phyloP scores from a whole-genome alignment of 2,329 filamentous ascomycete genomes.

The Aspergillus flavus region DNA sequence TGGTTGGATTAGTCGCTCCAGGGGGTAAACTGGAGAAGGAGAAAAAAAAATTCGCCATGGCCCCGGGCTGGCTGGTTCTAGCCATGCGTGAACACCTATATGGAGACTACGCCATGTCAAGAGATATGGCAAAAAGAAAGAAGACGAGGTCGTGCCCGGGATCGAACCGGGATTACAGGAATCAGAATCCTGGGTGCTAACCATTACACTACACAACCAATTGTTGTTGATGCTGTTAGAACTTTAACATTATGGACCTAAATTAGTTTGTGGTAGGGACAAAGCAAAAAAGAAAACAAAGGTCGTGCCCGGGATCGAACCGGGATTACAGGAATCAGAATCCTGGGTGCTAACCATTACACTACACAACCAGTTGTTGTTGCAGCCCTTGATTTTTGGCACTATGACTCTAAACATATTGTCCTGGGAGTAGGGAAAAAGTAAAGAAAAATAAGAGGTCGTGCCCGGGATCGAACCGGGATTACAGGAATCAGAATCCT shows the following conservation, averaged over 20 bases:
- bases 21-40: neutral
- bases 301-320: neutral
- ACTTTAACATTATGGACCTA: too few species aligned
- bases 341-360: neutral
- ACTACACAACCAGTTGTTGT: neutral
- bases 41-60: neutral
- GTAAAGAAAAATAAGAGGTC: neutral
- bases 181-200: slow-evolving; percentile 1
- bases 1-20: neutral
- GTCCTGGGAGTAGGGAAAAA: too few species aligned
- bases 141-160: neutral
- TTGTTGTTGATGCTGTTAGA: neutral
- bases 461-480: neutral
- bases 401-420: neutral
- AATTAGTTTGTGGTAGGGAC: too few species aligned
- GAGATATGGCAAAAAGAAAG: neutral
- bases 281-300: neutral
- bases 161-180: slow-evolving; percentile 2
- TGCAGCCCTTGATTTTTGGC: neutral
- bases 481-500: neutral
- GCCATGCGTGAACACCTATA: neutral
- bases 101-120: neutral
- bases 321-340: slow-evolving; percentile 1
- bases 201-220: slow-evolving; percentile 1
- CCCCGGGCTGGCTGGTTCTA: too few species aligned